Conservation (phyloP, 805 yeast genomes). For the Candida parachauliodes region DNA sequence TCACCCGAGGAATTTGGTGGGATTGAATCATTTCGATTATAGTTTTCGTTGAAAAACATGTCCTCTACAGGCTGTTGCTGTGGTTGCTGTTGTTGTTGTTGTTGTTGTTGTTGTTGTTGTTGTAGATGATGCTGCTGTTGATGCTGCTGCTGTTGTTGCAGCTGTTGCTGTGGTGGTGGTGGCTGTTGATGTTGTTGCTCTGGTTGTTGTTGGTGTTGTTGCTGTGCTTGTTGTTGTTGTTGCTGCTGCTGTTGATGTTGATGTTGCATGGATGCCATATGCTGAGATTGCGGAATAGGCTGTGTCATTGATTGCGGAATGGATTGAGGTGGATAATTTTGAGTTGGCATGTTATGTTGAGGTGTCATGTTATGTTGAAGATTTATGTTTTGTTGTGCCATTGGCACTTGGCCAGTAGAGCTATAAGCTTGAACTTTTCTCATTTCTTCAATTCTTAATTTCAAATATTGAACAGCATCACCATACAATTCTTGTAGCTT, state of each 20-base stretch:
- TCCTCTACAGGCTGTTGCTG: slow-evolving; percentile 6
- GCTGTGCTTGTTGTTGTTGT: slow-evolving; percentile 8
- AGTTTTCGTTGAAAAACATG: slow-evolving; percentile 2
- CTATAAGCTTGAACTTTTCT: slow-evolving; percentile 25
- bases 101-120: slow-evolving; percentile 10
- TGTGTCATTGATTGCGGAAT: slow-evolving; percentile 7
- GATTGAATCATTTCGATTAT: not conserved
- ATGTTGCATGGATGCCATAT: not conserved
- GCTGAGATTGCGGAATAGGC: slow-evolving; percentile 6
- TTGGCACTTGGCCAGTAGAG: slow-evolving; percentile 8
- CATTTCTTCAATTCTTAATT: slow-evolving; percentile 38
- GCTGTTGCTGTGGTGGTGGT: slow-evolving; percentile 1
- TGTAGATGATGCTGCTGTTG: slow-evolving; percentile 8
- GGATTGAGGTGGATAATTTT: not conserved
- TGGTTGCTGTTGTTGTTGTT: slow-evolving; percentile 10
- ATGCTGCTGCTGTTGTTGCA: slow-evolving; percentile 11
- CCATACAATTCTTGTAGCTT: slow-evolving; percentile 49
- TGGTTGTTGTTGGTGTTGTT: slow-evolving; percentile 7
- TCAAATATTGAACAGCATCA: slow-evolving; percentile 46
- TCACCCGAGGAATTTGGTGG: not conserved
- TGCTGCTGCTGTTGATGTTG: slow-evolving; percentile 11
- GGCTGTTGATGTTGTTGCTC: slow-evolving; percentile 3
- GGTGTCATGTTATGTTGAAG: slow-evolving; percentile 6
- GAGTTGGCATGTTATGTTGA: not conserved
- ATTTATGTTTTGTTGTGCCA: slow-evolving; percentile 7